Base-by-base conservation (phyloP, 2,329 filamentous ascomycete genomes). In the Alternaria burnsii region DNA sequence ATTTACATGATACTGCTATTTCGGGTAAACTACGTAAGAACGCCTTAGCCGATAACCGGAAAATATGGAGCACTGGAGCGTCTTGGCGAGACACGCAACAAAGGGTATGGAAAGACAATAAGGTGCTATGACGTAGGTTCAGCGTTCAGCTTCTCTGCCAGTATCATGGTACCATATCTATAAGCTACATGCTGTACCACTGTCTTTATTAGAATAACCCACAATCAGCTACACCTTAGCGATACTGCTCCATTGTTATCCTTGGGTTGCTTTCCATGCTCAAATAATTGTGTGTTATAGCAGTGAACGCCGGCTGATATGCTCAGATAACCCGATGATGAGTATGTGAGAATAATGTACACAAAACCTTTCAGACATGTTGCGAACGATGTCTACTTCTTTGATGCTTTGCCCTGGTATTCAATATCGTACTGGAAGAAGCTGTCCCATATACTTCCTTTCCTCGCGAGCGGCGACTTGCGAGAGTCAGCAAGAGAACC, bases 361-460 rank as follows among this genome's bases (percentile, higher is more conserved):
- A 47, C 42, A 20, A 26, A 20, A 22, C n/a, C 11, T 36, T 18
- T 50, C 32, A 9, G 16, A 38, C 46, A 11, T 20, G 12, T 18
- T 18, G 5, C 1, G 18, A 38, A 38, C 4, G 20, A 42, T 34
- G 12, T 16, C 36, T 63, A 76, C 60, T 77, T 74, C 67, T 71
- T 74, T 26, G 59, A 59, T 63, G 76, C 78, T 12, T 72, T 72
- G n/a, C 75, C 72, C 55, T 79, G 75, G 65, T 78, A 78, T 34
- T 68, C 75, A n/a, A 79, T 73, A 57, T 80, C 77, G 16, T 79
- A 72, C 66, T 79, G 77, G 46, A 77, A 78, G 36, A 80, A 68
- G 38, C 71, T 76, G 58, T 80, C 77, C 75, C 76, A 80, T 24
- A 79, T 71, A 46, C 77, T 77, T 2, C 73, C 69, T 43, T 70